A percentile compares a stretch with the other conserved stretches of the same genome.
phyloP scores from a whole-genome alignment of 768 basidiomycete genomes.

The Aureoboletus auriporus region DNA sequence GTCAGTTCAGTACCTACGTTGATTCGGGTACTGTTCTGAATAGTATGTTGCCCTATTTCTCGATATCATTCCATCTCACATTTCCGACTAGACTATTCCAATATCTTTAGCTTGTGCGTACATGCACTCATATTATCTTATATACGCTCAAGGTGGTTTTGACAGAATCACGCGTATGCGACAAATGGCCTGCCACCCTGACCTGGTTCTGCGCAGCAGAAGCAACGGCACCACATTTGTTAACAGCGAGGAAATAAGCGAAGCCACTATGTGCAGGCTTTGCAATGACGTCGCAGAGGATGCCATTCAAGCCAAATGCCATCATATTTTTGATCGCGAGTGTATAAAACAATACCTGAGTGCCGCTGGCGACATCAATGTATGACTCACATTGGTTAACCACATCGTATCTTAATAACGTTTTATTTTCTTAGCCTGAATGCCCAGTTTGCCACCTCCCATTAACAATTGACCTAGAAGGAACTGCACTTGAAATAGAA shows the following conservation, averaged over 20 bases:
- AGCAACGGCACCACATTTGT: slow-evolving; percentile 62
- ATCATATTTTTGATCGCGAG: slow-evolving; percentile 92
- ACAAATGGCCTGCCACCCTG: slow-evolving; percentile 94
- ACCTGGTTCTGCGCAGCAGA: slow-evolving; percentile 87
- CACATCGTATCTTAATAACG: neutral
- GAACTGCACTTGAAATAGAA: slow-evolving; percentile 82
- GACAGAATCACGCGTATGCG: slow-evolving; percentile 88
- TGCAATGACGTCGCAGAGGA: slow-evolving; percentile 98
- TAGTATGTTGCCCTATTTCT: slow-evolving; percentile 50
- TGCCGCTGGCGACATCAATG: slow-evolving; percentile 60
- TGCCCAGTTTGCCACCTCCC: slow-evolving; percentile 95
- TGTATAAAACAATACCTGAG: slow-evolving; percentile 93
- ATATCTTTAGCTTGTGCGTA: slow-evolving; percentile 76
- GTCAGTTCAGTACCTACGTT: slow-evolving; percentile 89
- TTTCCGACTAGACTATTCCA: slow-evolving; percentile 66
- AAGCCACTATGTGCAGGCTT: slow-evolving; percentile 87
- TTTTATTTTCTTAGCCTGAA: slow-evolving; percentile 52
- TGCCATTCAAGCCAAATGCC: slow-evolving; percentile 90
- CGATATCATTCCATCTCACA: slow-evolving; percentile 7
- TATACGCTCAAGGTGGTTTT: slow-evolving; percentile 13
- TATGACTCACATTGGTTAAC: slow-evolving; percentile 30
- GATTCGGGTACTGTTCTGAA: slow-evolving; percentile 88
- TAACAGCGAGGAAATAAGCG: slow-evolving; percentile 52
- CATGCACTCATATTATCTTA: neutral
- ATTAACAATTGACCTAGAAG: slow-evolving; percentile 94